Conservation (phyloP, 2,329 filamentous ascomycete species). For the Colletotrichum phormii region DNA sequence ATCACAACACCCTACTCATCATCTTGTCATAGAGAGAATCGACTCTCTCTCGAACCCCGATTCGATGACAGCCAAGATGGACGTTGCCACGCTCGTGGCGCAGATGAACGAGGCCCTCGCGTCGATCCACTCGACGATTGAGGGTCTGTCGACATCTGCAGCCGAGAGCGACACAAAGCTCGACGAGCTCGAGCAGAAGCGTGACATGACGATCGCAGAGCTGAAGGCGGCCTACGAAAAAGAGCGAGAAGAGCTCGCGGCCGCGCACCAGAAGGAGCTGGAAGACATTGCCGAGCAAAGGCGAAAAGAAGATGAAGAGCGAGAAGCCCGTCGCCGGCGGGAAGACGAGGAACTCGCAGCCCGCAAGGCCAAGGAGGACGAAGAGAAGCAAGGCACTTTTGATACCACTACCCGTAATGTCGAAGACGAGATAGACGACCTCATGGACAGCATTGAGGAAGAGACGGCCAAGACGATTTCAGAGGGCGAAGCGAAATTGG, state of each 20-base stretch:
- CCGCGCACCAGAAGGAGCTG: conserved; percentile 44
- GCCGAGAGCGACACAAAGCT: conserved; percentile 49
- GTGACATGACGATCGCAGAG: conserved; percentile 47
- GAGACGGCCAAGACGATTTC: conserved; percentile 44
- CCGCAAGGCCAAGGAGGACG: conserved; percentile 45
- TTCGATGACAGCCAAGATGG: conserved; percentile 40
- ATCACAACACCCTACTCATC: neutral
- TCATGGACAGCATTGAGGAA: conserved; percentile 50
- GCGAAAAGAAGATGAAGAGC: conserved; percentile 55
- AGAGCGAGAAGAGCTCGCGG: conserved; percentile 45
- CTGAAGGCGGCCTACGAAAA: conserved; percentile 46
- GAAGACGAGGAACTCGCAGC: conserved; percentile 51
- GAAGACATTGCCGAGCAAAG: conserved; percentile 49
- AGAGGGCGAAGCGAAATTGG: conserved; percentile 47
- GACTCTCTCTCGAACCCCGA: conserved; percentile 8
- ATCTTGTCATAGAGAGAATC: neutral
- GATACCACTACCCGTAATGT: conserved; percentile 45
- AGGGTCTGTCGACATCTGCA: conserved; percentile 44
- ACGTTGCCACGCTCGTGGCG: conserved; percentile 52
- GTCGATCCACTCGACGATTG: conserved; percentile 51
- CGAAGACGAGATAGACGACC: conserved; percentile 50
- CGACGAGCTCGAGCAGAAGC: conserved; percentile 52
- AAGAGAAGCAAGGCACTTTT: conserved; percentile 43
- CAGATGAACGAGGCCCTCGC: conserved; percentile 57
- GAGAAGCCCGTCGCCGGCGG: conserved; percentile 46